A percentile compares a stretch with the other conserved stretches of the same genome.
phyloP scores from a whole-genome alignment of 2,329 filamentous ascomycete species.

The Aureobasidium subglaciale region DNA sequence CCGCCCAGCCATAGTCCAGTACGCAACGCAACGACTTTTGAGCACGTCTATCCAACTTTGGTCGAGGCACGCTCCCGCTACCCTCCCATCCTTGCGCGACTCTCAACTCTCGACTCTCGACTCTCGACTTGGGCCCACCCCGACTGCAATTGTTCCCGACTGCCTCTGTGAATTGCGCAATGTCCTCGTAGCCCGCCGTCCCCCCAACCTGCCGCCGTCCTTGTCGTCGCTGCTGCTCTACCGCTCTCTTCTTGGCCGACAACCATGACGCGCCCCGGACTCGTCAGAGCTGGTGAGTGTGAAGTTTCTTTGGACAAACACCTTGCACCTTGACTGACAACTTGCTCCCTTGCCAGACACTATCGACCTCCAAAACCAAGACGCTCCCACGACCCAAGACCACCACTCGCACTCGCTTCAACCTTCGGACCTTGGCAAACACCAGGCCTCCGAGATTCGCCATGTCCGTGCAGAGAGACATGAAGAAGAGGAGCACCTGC shows the following conservation, averaged over 20 bases:
- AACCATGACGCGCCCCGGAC: conserved; percentile 18
- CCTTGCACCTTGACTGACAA: not conserved
- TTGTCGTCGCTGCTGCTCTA: not conserved
- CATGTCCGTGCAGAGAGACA: conserved; percentile 68
- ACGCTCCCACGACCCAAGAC: conserved; percentile 76
- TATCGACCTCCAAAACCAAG: conserved; percentile 83
- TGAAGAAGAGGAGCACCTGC: conserved; percentile 63
- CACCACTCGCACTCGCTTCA: conserved; percentile 55
- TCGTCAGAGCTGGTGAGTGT: conserved; percentile 18
- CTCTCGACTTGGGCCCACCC: too few relatives aligned
- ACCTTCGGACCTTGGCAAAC: conserved; percentile 51
- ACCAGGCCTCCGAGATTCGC: conserved; percentile 79
- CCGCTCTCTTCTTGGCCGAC: not conserved
- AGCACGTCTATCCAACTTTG: not conserved
- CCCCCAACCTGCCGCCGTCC: not conserved
- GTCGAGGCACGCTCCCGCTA: not conserved
- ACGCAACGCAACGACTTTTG: not conserved
- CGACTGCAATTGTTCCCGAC: not conserved
- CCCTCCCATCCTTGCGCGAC: not conserved
- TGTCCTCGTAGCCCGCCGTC: not conserved
- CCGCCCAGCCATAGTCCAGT: too few relatives aligned
- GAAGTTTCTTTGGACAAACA: not conserved
- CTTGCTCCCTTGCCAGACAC: conserved; percentile 56
- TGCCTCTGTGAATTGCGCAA: not conserved
- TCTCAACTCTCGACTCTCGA: not conserved